A percentile compares a stretch with the other conserved stretches of the same genome.
phyloP scores from a whole-genome alignment of 345 rosid genomes.

The Lumnitzera littorea region DNA sequence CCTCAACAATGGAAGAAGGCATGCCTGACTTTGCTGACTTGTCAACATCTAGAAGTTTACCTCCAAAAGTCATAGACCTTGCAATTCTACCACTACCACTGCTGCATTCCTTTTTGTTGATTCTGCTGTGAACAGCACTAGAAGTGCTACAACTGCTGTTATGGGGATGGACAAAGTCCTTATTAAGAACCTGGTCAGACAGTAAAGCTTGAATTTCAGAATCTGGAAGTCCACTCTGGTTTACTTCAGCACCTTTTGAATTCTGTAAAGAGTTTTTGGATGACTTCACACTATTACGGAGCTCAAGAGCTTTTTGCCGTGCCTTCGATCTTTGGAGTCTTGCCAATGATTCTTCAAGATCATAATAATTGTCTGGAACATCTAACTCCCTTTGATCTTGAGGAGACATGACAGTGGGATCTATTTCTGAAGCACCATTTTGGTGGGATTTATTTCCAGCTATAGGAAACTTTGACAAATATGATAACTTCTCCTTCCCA shows the following conservation, averaged over 20 bases:
- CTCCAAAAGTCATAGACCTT: slow-evolving; percentile 25
- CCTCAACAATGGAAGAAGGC: not conserved
- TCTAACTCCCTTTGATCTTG: slow-evolving; percentile 26
- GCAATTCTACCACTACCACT: slow-evolving; percentile 20
- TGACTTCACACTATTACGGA: slow-evolving; percentile 57
- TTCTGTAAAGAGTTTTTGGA: slow-evolving; percentile 19
- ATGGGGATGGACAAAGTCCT: slow-evolving; percentile 23
- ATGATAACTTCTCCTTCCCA: slow-evolving; percentile 21
- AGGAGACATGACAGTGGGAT: slow-evolving; percentile 34
- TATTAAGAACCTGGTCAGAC: slow-evolving; percentile 25
- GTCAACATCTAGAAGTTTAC: slow-evolving; percentile 9
- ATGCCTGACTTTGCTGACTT: not conserved
- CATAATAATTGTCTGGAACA: slow-evolving; percentile 20
- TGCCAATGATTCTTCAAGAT: slow-evolving; percentile 38
- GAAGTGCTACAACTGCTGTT: slow-evolving; percentile 5
- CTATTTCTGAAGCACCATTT: slow-evolving; percentile 26
- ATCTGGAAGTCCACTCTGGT: slow-evolving; percentile 13
- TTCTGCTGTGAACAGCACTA: slow-evolving; percentile 3
- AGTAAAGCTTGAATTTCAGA: slow-evolving; percentile 31
- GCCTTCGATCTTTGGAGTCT: slow-evolving; percentile 69
- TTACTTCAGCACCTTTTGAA: slow-evolving; percentile 20
- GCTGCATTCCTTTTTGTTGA: slow-evolving; percentile 16
- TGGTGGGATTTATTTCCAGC: slow-evolving; percentile 18
- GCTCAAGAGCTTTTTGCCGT: slow-evolving; percentile 60
- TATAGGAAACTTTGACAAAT: slow-evolving; percentile 16